Evolutionary conservation across 2,329 filamentous ascomycete genomes (phyloP), one percentile per base, ranked within the genome.

Genomic region (Truncatella angustata): DNA sequence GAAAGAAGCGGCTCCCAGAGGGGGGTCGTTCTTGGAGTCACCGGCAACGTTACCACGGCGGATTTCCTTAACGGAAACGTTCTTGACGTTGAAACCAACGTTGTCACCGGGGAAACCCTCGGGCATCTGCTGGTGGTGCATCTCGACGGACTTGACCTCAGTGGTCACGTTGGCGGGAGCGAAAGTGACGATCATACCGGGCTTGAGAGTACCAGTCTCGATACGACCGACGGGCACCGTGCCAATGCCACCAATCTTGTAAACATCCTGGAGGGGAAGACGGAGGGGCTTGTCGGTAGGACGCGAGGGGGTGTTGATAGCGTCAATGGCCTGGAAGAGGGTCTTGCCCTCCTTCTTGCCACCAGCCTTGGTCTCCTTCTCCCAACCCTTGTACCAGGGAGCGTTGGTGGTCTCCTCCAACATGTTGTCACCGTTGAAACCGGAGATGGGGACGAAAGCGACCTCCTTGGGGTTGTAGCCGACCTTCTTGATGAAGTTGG

Each of bases 61-160:
- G 74, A 99, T 96, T 78, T 99, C 94, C 92, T 99, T 99, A 82
- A 99, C 94, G 79, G 94, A 97, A 72, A 99, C 94, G 94, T 99
- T 99, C 92, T 99, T 99, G 82, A 99, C 93, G 90, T 99, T 99
- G 92, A 99, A 99, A 71, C 94, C 94, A 77, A 99, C 94, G 85
- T 99, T 99, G 90, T 99, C 94, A 87, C 94, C 94, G 73, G 94
- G 94, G 65, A 90, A 73, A 90, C 94, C 94, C 86, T 96, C 88
- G 63, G 75, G 58, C 68, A 99, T 92, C 88, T 97, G 92, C 85
- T 97, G 91, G 91, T 97, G 93, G 87, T 97, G 93, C 94, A 99
- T 99, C 85, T 99, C 94, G 72, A 99, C 94, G 79, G 93, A 97
- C 91, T 99, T 99, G 87, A 97, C 94, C 90, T 99, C 94, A 85